These are phyloP conservation scores for Lachnellula subtilissima DNA, from an alignment of 2,329 filamentous ascomycete species.

Conservation along the genomic window DNA sequence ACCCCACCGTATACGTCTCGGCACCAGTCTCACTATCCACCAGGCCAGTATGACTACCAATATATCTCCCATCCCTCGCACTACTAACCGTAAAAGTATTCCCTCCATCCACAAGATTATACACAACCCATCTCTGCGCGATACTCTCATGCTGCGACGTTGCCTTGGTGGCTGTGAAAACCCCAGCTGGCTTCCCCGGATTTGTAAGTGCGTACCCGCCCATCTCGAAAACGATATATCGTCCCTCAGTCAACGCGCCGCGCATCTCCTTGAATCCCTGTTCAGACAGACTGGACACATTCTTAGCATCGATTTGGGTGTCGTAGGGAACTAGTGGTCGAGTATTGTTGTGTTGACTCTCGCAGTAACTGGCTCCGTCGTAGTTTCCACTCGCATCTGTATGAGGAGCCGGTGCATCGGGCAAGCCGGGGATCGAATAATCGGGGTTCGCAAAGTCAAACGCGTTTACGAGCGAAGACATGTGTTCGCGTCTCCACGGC, in stretches of 20 bases:
- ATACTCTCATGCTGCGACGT: conserved; percentile 36
- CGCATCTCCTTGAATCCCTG: conserved; percentile 49
- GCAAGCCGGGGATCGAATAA: conserved; percentile 43
- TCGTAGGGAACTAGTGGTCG: conserved; percentile 46
- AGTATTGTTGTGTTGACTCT: conserved; percentile 32
- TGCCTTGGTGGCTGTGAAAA: conserved; percentile 25
- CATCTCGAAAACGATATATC: conserved; percentile 47
- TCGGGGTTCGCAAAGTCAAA: conserved; percentile 45
- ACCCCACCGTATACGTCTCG: conserved; percentile 16
- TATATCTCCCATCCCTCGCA: conserved; percentile 37
- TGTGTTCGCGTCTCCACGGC: conserved; percentile 42
- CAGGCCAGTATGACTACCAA: conserved; percentile 23
- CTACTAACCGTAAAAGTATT: conserved; percentile 37
- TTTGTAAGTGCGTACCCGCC: conserved; percentile 41
- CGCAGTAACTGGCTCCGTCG: conserved; percentile 41
- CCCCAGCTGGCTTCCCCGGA: conserved; percentile 21
- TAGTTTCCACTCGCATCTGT: conserved; percentile 39
- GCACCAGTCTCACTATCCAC: conserved; percentile 8
- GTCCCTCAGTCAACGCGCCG: conserved; percentile 49
- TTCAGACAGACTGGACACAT: conserved; percentile 41
- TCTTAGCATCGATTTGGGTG: conserved; percentile 31
- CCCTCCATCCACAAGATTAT: conserved; percentile 25
- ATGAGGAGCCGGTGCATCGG: conserved; percentile 40
- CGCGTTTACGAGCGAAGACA: conserved; percentile 44
- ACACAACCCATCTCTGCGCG: conserved; percentile 46